Conservation (phyloP, 495 filamentous ascomycete genomes). For the Bryoglossum gracile region DNA sequence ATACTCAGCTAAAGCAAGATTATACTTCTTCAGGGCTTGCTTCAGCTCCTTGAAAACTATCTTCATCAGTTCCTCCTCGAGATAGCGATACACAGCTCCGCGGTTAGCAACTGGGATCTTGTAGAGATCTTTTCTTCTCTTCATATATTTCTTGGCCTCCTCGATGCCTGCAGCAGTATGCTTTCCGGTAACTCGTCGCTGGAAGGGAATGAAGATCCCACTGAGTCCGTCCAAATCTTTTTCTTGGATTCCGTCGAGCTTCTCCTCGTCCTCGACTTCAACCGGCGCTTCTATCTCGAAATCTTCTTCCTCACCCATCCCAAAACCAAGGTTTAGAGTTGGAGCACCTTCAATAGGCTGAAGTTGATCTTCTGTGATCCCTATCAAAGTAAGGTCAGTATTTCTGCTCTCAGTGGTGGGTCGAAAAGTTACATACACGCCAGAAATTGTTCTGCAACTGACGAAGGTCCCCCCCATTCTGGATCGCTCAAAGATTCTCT, state of each 20-base stretch:
- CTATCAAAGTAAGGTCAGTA: constrained; percentile 37
- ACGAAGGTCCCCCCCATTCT: no score
- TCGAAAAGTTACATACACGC: no score
- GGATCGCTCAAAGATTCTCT: no score
- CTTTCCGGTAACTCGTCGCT: constrained; percentile 40
- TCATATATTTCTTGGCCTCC: no score
- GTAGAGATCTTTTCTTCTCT: no score
- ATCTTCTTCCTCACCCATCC: constrained; percentile 56
- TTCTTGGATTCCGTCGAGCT: constrained; percentile 45
- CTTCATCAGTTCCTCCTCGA: constrained; percentile 40
- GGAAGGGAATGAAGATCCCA: no score
- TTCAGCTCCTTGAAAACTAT: constrained; percentile 38
- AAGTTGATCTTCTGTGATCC: constrained; percentile 54
- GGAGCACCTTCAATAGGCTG: constrained; percentile 30
- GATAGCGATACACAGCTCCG: constrained; percentile 51
- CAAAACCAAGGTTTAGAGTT: constrained; percentile 40
- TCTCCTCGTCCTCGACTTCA: constrained; percentile 56
- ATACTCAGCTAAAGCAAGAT: constrained; percentile 30
- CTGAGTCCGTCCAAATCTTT: constrained; percentile 43
- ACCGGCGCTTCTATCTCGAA: constrained; percentile 54
- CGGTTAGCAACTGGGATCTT: constrained; percentile 41
- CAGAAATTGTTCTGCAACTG: no score
- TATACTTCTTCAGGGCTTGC: constrained; percentile 35
- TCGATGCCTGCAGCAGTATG: constrained; percentile 18
- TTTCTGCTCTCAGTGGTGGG: neutral